Evolutionary conservation across 176 grass and related monocot genomes (phyloP).

Genomic region (Rhynchospora breviuscula): DNA sequence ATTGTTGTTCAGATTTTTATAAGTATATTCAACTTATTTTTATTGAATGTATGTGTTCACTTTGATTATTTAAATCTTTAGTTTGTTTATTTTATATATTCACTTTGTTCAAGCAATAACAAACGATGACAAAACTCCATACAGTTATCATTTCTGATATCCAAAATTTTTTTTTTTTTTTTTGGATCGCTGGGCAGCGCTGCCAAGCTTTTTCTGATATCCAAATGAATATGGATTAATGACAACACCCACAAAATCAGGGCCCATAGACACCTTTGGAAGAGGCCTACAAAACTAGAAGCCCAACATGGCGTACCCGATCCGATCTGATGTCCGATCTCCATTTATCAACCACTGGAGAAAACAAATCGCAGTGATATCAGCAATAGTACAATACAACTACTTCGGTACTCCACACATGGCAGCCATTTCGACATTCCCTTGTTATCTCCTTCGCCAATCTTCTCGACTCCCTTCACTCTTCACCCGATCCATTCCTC

Average conservation of each 20-base stretch:
- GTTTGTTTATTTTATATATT: no score
- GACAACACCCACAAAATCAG: background rate
- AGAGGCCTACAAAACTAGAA: background rate
- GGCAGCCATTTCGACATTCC: constrained; percentile 33
- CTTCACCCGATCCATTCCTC: constrained; percentile 7
- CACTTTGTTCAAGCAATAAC: no score
- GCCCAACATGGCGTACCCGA: background rate
- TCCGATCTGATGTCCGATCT: background rate
- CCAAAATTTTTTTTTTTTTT: no score
- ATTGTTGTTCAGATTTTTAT: no score
- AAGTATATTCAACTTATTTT: no score
- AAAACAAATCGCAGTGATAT: background rate
- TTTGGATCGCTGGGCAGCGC: no score
- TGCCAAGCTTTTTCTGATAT: no score
- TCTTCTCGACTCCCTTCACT: constrained; percentile 21
- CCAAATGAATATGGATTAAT: background rate
- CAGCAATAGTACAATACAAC: constrained; percentile 19
- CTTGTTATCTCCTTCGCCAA: constrained; percentile 26
- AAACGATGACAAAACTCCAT: no score
- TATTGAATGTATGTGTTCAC: no score
- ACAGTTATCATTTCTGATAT: no score
- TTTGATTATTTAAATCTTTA: no score
- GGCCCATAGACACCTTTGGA: background rate
- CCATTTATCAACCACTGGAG: background rate
- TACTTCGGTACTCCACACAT: constrained; percentile 6